phyloP scores from a whole-genome alignment of 2,329 filamentous ascomycete species.

The Colletotrichum graminicola region DNA sequence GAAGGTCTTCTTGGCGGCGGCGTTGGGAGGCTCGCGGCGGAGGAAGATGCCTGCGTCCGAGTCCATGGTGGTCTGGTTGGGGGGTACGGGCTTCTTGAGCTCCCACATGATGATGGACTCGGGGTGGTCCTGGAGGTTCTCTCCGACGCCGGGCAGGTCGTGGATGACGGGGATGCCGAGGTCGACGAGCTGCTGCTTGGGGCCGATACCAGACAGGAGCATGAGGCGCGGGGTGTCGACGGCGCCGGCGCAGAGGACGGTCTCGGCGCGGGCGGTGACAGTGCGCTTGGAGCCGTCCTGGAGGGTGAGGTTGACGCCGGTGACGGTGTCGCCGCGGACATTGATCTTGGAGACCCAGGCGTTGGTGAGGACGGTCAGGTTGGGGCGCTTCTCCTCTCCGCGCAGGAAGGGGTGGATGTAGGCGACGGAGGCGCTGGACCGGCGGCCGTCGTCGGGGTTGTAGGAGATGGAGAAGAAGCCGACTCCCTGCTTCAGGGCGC shows the following conservation, averaged over 20 bases:
- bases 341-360: slow-evolving; percentile 89
- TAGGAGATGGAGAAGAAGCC: slow-evolving; percentile 94
- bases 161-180: slow-evolving; percentile 68
- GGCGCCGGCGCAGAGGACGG: slow-evolving; percentile 82
- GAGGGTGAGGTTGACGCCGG: slow-evolving; percentile 76
- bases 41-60: slow-evolving; percentile 91
- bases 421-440: slow-evolving; percentile 88
- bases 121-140: slow-evolving; percentile 70
- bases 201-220: slow-evolving; percentile 69
- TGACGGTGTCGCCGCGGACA: slow-evolving; percentile 76
- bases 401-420: slow-evolving; percentile 93
- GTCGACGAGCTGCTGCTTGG: slow-evolving; percentile 64
- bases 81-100: slow-evolving; percentile 78
- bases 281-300: slow-evolving; percentile 65
- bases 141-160: slow-evolving; percentile 70
- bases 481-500: slow-evolving; percentile 79
- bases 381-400: slow-evolving; percentile 84
- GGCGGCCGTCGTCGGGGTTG: slow-evolving; percentile 87
- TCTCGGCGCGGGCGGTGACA: slow-evolving; percentile 72
- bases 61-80: slow-evolving; percentile 90
- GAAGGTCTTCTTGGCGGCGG: slow-evolving; percentile 65
- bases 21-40: slow-evolving; percentile 79
- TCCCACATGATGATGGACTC: slow-evolving; percentile 78
- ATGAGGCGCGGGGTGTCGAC: slow-evolving; percentile 82
- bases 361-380: slow-evolving; percentile 88